phyloP scores from a whole-genome alignment of 73 alveolate species.

The Diophrys sp. region DNA sequence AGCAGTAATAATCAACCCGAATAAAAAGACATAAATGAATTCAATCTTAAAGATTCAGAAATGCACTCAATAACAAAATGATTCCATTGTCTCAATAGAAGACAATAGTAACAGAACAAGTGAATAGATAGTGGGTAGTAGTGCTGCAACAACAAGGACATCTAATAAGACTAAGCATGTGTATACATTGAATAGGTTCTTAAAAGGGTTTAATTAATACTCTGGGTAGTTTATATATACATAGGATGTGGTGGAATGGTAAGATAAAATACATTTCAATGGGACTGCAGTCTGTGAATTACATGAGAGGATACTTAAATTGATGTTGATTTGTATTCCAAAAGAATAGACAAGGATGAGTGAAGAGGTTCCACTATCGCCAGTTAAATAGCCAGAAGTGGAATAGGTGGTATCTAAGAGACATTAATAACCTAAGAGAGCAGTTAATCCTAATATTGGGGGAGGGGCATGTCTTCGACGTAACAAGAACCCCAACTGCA shows the following conservation, averaged over 20 bases:
- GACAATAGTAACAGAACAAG: too few species aligned
- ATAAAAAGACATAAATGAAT: too few species aligned
- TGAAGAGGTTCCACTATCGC: not conserved
- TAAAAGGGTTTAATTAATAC: not conserved
- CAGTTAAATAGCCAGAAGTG: not conserved
- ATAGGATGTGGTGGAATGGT: not conserved
- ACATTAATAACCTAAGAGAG: not conserved
- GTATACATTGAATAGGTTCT: not conserved
- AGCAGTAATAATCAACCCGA: too few species aligned
- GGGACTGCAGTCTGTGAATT: not conserved
- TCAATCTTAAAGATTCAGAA: not conserved
- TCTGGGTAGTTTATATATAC: not conserved
- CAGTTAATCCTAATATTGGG: not conserved
- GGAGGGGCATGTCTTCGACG: not conserved
- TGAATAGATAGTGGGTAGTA: too few species aligned
- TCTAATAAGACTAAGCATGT: not conserved
- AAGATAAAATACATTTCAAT: too few species aligned
- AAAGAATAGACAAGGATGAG: not conserved
- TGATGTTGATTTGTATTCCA: not conserved
- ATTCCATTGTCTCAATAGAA: too few species aligned
- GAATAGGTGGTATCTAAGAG: too few species aligned
- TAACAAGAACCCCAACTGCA: slow-evolving; percentile 23
- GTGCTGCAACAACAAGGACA: too few species aligned
- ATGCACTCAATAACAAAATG: not conserved
- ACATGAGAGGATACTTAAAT: not conserved